phyloP scores from a whole-genome alignment of 768 basidiomycete species.

The Hypholoma fasciculare region DNA sequence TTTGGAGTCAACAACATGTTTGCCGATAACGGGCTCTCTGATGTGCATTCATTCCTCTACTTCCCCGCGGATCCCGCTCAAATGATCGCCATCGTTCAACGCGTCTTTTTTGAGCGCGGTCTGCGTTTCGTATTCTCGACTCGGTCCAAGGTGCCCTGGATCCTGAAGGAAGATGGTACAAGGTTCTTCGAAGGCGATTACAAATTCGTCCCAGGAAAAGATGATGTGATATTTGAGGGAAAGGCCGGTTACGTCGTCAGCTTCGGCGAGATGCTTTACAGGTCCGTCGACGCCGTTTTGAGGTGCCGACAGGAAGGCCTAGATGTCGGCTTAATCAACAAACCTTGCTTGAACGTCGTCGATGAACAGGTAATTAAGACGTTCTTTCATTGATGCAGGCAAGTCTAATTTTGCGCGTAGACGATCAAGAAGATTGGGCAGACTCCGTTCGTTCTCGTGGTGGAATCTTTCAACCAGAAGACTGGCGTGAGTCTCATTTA shows the following conservation, averaged over 20 bases:
- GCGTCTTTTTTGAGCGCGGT: constrained; percentile 82
- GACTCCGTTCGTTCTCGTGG: constrained; percentile 79
- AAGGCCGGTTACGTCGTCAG: constrained; percentile 81
- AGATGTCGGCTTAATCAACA: constrained; percentile 86
- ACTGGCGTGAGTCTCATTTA: constrained; percentile 55
- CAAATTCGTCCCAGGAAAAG: constrained; percentile 81
- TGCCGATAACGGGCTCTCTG: constrained; percentile 84
- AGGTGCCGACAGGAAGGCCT: constrained; percentile 69
- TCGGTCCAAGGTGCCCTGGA: constrained; percentile 86
- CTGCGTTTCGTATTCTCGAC: constrained; percentile 88
- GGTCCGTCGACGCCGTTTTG: constrained; percentile 81
- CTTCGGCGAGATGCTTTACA: constrained; percentile 86
- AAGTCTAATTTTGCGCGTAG: constrained; percentile 24
- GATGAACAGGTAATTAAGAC: constrained; percentile 63
- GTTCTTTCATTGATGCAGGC: not conserved
- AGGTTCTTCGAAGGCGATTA: constrained; percentile 71
- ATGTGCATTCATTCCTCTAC: constrained; percentile 78
- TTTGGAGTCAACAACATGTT: constrained; percentile 79
- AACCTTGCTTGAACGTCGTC: constrained; percentile 78
- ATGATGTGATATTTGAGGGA: constrained; percentile 79
- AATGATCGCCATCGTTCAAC: constrained; percentile 75
- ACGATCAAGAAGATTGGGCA: constrained; percentile 69
- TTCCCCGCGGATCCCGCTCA: constrained; percentile 86
- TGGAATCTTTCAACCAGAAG: constrained; percentile 87
- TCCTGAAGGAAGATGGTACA: constrained; percentile 74